A percentile compares a stretch with the other conserved stretches of the same genome.
Evolutionary conservation across 805 yeast genomes (phyloP).

Genomic region (Barnettozyma pratensis): DNA sequence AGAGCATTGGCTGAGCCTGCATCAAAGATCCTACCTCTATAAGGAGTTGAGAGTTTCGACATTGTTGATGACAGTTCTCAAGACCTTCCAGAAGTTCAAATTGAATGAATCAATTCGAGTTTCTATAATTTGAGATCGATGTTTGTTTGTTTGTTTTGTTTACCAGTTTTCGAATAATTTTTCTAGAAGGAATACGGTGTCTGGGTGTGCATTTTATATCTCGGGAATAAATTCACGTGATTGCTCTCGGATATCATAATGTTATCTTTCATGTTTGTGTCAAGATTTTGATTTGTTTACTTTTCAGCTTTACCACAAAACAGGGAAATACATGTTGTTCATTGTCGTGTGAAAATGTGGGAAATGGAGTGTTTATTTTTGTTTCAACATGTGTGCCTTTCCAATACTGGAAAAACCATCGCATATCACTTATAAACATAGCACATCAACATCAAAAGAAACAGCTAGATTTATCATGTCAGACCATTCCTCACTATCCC

Average conservation of each 20-base stretch:
- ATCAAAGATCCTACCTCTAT: slow-evolving; percentile 18
- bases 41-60: slow-evolving; percentile 24
- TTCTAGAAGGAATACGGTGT: not conserved
- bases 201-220: not conserved
- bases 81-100: not conserved
- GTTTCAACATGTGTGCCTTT: too few species aligned
- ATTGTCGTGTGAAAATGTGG: too few species aligned
- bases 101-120: not conserved
- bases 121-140: too few species aligned
- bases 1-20: slow-evolving; percentile 1
- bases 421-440: not conserved
- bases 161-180: slow-evolving; percentile 4
- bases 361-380: too few species aligned
- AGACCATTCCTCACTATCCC: not conserved
- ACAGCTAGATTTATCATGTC: not conserved
- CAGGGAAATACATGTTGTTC: too few species aligned
- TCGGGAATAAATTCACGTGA: not conserved
- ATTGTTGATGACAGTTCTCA: slow-evolving; percentile 3
- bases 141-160: slow-evolving; percentile 2
- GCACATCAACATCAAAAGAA: not conserved
- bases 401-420: too few species aligned
- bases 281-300: too few species aligned
- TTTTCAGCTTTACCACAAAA: too few species aligned
- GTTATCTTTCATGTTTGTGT: too few species aligned
- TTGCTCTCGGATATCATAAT: not conserved